Evolutionary conservation across 2,329 filamentous ascomycete species (phyloP).

Genomic region (Geosmithia morbida): DNA sequence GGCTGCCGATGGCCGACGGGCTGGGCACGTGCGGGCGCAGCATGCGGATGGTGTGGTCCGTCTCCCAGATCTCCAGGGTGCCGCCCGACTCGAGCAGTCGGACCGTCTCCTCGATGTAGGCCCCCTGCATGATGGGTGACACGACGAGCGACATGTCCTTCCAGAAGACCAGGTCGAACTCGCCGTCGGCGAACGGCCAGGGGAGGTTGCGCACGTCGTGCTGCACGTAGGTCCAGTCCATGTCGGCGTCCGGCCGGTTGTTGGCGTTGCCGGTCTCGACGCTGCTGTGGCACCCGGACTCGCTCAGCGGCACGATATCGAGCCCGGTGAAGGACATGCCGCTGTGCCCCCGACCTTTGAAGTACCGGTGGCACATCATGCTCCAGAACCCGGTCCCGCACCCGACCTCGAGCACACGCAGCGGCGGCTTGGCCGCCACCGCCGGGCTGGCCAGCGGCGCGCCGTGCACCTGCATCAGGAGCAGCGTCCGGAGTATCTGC

Average conservation of each 20-base stretch:
- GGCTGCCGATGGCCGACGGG: conserved; percentile 18
- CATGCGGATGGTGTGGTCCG: conserved; percentile 71
- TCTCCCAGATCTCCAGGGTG: conserved; percentile 77
- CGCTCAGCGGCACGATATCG: conserved; percentile 61
- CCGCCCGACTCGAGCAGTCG: conserved; percentile 68
- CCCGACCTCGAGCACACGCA: conserved; percentile 69
- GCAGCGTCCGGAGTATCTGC: conserved; percentile 70
- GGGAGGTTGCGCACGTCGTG: conserved; percentile 68
- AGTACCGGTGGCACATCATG: conserved; percentile 72
- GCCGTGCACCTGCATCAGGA: conserved; percentile 70
- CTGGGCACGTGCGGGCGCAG: conserved; percentile 61
- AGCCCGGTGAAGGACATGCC: conserved; percentile 69
- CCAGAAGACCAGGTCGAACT: conserved; percentile 80
- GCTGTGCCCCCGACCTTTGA: conserved; percentile 50
- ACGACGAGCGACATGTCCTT: conserved; percentile 64
- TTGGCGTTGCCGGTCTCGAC: conserved; percentile 12
- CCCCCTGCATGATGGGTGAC: conserved; percentile 42
- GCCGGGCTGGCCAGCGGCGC: conserved; percentile 61
- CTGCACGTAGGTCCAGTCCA: conserved; percentile 80
- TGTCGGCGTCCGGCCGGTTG: conserved; percentile 47
- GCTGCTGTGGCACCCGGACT: conserved; percentile 3
- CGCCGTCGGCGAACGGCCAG: conserved; percentile 62
- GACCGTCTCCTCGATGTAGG: conserved; percentile 54
- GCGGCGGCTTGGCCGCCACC: conserved; percentile 52
- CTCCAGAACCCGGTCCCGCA: conserved; percentile 89